Evolutionary conservation across 2,329 filamentous ascomycete genomes (phyloP).

Genomic region (Ophioceras dolichostomum): DNA sequence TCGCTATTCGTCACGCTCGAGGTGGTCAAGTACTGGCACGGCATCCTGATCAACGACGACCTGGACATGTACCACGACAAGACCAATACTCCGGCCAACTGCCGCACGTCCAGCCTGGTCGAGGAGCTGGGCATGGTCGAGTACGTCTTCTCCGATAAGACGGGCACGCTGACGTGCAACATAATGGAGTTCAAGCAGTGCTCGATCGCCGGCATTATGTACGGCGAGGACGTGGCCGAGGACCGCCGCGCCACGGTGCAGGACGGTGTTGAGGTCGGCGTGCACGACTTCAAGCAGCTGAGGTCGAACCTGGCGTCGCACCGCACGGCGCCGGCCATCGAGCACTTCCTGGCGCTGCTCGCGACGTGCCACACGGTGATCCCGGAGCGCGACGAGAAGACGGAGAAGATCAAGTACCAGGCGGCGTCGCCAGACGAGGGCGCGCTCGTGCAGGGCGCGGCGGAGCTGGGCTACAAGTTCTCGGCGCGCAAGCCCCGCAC

Average conservation of each 20-base stretch:
- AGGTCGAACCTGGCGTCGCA: constrained; percentile 54
- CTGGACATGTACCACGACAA: constrained; percentile 96
- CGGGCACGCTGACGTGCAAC: constrained; percentile 79
- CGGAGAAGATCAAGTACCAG: constrained; percentile 86
- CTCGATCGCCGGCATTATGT: constrained; percentile 86
- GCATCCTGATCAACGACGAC: constrained; percentile 95
- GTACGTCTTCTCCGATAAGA: constrained; percentile 96
- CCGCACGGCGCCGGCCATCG: constrained; percentile 35
- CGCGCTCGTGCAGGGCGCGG: constrained; percentile 86
- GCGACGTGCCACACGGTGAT: constrained; percentile 96
- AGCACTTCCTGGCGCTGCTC: constrained; percentile 80
- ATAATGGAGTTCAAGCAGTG: constrained; percentile 98
- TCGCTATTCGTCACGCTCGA: constrained; percentile 97
- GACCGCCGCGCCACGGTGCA: constrained; percentile 71
- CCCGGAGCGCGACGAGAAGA: constrained; percentile 70
- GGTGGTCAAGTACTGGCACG: constrained; percentile 95
- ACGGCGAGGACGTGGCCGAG: constrained; percentile 83
- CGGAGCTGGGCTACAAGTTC: constrained; percentile 78
- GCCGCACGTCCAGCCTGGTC: constrained; percentile 88
- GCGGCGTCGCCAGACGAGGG: constrained; percentile 95
- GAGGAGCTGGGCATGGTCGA: constrained; percentile 97
- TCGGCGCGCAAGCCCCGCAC: constrained; percentile 78
- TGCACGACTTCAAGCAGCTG: constrained; percentile 74
- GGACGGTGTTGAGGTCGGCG: constrained; percentile 64
- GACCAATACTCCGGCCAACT: constrained; percentile 90